Conservation (phyloP, 139 green algal genomes). For the Diplosphaera chodatii region DNA sequence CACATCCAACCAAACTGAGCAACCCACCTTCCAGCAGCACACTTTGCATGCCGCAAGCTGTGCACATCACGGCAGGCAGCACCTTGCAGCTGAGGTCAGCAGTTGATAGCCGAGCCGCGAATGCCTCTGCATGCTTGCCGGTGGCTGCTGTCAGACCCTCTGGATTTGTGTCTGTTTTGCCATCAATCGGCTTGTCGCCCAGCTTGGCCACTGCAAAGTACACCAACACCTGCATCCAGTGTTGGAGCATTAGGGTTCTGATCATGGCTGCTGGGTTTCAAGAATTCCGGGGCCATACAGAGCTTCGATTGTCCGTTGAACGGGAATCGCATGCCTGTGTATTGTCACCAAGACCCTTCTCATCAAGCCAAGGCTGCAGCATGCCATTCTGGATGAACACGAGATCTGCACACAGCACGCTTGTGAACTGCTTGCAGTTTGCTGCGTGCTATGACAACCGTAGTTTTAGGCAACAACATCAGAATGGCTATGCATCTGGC, state of each 20-base stretch:
- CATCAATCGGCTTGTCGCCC: conserved; percentile 81
- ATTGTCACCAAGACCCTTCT: conserved; percentile 67
- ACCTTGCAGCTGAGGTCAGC: conserved; percentile 88
- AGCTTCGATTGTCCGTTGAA: too few relatives aligned
- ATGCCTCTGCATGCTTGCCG: conserved; percentile 72
- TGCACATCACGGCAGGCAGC: too few relatives aligned
- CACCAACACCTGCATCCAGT: conserved; percentile 92
- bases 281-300: neutral
- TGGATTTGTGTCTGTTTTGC: conserved; percentile 92
- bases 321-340: conserved; percentile 81
- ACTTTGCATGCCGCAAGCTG: too few relatives aligned
- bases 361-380: conserved; percentile 91
- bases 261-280: too few relatives aligned
- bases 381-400: conserved; percentile 99
- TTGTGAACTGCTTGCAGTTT: neutral
- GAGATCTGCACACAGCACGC: conserved; percentile 63
- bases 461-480: neutral
- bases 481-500: neutral
- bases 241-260: too few relatives aligned
- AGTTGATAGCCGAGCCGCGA: conserved; percentile 68
- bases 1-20: too few relatives aligned
- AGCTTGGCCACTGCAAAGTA: conserved; percentile 98
- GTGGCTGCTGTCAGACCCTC: conserved; percentile 90
- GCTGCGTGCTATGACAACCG: neutral
- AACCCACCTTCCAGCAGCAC: too few relatives aligned